Base-by-base conservation (phyloP, 805 yeast species). In the Lachancea quebecensis region DNA sequence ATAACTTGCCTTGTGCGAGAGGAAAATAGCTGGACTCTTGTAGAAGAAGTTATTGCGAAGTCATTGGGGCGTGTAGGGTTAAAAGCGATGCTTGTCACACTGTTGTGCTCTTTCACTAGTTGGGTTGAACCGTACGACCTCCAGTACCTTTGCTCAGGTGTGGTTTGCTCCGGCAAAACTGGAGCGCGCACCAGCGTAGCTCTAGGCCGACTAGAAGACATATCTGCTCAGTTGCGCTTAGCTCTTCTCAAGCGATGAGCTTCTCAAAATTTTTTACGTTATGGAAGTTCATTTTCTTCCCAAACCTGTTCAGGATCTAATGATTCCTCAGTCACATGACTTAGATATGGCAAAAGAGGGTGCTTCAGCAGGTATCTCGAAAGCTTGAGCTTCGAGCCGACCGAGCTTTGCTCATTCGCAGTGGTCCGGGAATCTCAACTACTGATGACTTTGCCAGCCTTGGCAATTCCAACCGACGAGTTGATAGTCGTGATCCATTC, bases 101-200 rank as follows among this genome's bases (percentile, higher is more conserved):
- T 87, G 65, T 86, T 89, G 67, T 86, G 91, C 64, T 93, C 98
- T 64, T 93, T 91, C 25, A 90, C 88, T 33, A 93, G 72, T 61
- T 91, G 91, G 2, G 98, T 91, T 52, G 80, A 83, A 28, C 77
- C 72, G 63, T 82, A 90, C 6, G 88, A 85, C 55, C 95, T 74
- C 98, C 98, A 93, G 68, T 85, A 91, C 54, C 95, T 75, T 59
- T 89, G 95, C 54, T 91, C 98, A 1, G 96, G 91, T 0, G 96
- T 87, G 1, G 90, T 82, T 39, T 65, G 69, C 10, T 85, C 80
- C 2, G 96, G 95, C 41, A 87, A 74, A 1, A 85, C 80, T 1
- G 96, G 85, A 50, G 78, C 80, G 60, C 86, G 75, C 28, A 75
- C 76, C 27, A 79, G 81, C 25, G 75, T 71, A 8, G 87, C 74